Conservation (phyloP, 2,329 filamentous ascomycete species). For the Cordyceps pruinosa region DNA sequence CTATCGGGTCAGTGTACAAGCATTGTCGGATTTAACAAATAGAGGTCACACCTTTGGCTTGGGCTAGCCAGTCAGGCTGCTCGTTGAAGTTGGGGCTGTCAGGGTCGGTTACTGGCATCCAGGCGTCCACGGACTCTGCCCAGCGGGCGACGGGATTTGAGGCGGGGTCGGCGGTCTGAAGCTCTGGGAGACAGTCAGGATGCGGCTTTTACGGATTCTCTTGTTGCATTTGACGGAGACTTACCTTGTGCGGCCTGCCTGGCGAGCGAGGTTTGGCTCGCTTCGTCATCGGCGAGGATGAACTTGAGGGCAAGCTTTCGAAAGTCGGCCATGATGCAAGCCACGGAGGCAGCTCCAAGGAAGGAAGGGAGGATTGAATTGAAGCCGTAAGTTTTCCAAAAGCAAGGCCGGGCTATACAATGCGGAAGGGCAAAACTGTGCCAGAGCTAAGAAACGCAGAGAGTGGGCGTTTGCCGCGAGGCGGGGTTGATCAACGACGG, state of each 20-base stretch:
- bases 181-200: constrained; percentile 28
- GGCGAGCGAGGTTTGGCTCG: constrained; percentile 33
- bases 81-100: constrained; percentile 33
- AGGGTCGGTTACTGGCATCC: constrained; percentile 41
- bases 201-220: too few relatives aligned
- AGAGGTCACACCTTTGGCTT: constrained; percentile 41
- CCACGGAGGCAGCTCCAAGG: neutral
- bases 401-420: neutral
- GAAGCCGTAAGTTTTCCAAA: neutral
- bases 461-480: constrained; percentile 3
- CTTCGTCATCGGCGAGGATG: constrained; percentile 44
- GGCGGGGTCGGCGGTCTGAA: constrained; percentile 36
- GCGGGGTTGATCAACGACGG: constrained; percentile 10
- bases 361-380: neutral
- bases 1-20: constrained; percentile 22
- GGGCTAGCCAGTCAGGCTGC: constrained; percentile 45
- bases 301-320: constrained; percentile 47
- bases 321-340: constrained; percentile 39
- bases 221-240: neutral
- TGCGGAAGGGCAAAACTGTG: neutral
- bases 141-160: constrained; percentile 45
- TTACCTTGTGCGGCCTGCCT: constrained; percentile 39
- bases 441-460: neutral
- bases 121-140: constrained; percentile 48
- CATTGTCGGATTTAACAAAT: neutral